Base-by-base conservation (phyloP, 306 rosid species). In the Vigna hirtella region DNA sequence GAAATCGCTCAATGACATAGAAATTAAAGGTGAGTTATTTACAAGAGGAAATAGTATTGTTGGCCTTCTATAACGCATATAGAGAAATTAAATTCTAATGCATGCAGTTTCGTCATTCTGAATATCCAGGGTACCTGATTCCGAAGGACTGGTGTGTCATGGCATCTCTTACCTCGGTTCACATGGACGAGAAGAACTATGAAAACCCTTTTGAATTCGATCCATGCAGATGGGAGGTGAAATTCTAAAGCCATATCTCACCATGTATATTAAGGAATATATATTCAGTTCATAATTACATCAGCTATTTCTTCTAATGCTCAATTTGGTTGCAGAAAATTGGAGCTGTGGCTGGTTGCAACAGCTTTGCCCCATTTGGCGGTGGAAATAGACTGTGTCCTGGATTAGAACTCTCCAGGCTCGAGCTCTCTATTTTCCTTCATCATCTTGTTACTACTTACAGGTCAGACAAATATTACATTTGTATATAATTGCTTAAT, bases 161-260 rank as follows among this genome's bases (percentile, higher is more conserved):
- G 98, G 93, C 99, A 16, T 95, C 91, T 24, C 89, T 95, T 68
- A 87, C 78, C 15, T 87, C 99, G 6, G 93, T 95, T 80, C 99
- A 95, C 83, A 79, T 95, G 90, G 89, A 89, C 57, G 77, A 58
- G 75, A 82, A 79, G 14, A 91, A 81, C 73, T 95, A 91, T 11
- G 77, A 84, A 77, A 88, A 88, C 76, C 91, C 99, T n/a, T 86
- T 70, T 72, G 53, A 87, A 52, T 95, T 95, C 77, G 81, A 93
- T 80, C 99, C 90, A 81, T 82, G 94, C 93, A 91, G 99, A 84
- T 95, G 99, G 99, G 93, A 90, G 97, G 98, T 92, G 84, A 70
- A 36, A 40, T 61, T 20, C 20, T 62, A 49, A 1, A 62, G 52
- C 61, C 55, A 17, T 22, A 53, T 61, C 24, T 42, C 17, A 15